These are phyloP conservation scores for Westerdykella ornata DNA, from an alignment of 2,329 filamentous ascomycete genomes.

Conservation along the genomic window DNA sequence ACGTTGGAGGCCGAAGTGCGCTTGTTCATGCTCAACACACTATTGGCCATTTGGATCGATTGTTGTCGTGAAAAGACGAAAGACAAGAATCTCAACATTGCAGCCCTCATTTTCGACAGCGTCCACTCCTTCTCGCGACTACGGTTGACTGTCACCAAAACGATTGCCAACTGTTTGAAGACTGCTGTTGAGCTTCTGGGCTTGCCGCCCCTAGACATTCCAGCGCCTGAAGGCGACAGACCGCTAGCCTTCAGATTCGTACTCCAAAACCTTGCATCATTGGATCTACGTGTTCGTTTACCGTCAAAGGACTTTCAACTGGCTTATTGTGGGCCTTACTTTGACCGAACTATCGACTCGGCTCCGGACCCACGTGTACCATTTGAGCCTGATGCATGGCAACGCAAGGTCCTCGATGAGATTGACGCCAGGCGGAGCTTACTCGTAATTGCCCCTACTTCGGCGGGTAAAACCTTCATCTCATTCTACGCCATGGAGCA, in stretches of 20 bases:
- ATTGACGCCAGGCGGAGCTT: constrained; percentile 65
- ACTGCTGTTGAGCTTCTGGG: constrained; percentile 36
- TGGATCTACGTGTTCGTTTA: constrained; percentile 33
- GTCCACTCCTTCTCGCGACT: constrained; percentile 24
- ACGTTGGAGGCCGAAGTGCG: constrained; percentile 43
- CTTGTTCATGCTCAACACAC: constrained; percentile 45
- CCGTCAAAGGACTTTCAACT: constrained; percentile 58
- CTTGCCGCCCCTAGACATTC: constrained; percentile 34
- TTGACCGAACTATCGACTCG: constrained; percentile 68
- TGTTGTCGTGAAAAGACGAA: constrained; percentile 26
- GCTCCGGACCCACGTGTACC: constrained; percentile 60
- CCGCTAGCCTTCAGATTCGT: constrained; percentile 42
- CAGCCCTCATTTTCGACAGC: constrained; percentile 30
- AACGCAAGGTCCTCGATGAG: constrained; percentile 64
- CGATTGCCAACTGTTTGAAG: constrained; percentile 26
- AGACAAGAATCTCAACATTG: constrained; percentile 25
- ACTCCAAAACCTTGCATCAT: constrained; percentile 14
- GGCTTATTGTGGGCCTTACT: constrained; percentile 61
- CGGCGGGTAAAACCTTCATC: constrained; percentile 77
- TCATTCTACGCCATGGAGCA: constrained; percentile 80
- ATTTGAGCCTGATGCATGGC: constrained; percentile 72
- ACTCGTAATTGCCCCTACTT: constrained; percentile 71
- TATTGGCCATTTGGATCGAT: constrained; percentile 45
- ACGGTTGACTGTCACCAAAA: constrained; percentile 22
- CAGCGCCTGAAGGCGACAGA: constrained; percentile 28